A percentile compares a stretch with the other conserved stretches of the same genome.
Evolutionary conservation across 805 yeast genomes (phyloP).

Genomic region (Ogataea salicorniae): DNA sequence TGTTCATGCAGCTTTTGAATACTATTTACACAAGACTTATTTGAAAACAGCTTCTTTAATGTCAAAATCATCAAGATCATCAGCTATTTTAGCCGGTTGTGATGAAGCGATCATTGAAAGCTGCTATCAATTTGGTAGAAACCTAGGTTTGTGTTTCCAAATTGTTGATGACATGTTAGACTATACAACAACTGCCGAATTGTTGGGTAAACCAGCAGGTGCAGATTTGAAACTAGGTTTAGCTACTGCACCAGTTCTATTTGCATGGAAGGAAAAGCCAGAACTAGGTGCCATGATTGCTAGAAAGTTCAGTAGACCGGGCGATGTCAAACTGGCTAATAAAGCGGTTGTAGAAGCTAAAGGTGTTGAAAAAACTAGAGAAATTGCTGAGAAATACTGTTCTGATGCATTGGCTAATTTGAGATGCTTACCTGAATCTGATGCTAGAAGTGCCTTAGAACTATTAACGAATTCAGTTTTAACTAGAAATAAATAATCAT

Average conservation of each 20-base stretch:
- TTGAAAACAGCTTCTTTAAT: conserved; percentile 91
- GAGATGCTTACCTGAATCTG: conserved; percentile 76
- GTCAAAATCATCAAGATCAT: conserved; percentile 88
- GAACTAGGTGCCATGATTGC: conserved; percentile 78
- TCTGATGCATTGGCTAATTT: conserved; percentile 68
- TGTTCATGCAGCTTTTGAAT: conserved; percentile 89
- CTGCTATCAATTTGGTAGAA: conserved; percentile 87
- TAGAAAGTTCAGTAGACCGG: conserved; percentile 73
- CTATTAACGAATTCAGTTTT: conserved; percentile 77
- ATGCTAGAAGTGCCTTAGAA: conserved; percentile 82
- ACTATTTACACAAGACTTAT: conserved; percentile 91
- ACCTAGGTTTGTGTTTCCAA: conserved; percentile 92
- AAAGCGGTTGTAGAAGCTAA: conserved; percentile 61
- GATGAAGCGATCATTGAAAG: conserved; percentile 69
- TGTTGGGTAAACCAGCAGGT: conserved; percentile 92
- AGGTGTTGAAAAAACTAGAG: conserved; percentile 73
- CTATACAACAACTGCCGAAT: conserved; percentile 79
- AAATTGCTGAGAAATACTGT: conserved; percentile 75
- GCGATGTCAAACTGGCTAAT: conserved; percentile 83
- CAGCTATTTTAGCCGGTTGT: conserved; percentile 90
- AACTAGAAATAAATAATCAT: conserved; percentile 62
- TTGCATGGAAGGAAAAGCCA: conserved; percentile 88
- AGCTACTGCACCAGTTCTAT: conserved; percentile 94
- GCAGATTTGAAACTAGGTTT: conserved; percentile 91
- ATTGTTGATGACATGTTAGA: conserved; percentile 95